These are phyloP conservation scores for Ceratobasidium sp. DNA, from an alignment of 1,284 basidiomycete genomes.

Conservation along the genomic window DNA sequence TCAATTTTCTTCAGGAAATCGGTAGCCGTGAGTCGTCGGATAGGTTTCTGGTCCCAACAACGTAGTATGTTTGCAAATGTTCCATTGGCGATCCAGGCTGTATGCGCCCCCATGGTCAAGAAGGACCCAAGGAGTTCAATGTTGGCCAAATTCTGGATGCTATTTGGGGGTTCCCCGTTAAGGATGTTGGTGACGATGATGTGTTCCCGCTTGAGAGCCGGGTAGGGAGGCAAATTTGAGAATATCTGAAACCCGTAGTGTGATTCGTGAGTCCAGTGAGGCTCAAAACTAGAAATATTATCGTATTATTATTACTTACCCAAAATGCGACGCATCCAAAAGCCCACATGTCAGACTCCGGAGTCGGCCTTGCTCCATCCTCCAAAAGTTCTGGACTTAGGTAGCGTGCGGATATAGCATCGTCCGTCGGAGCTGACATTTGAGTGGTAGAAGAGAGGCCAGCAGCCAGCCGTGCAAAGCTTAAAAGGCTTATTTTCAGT, in stretches of 20 bases:
- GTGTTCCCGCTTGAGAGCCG: slow-evolving; percentile 3
- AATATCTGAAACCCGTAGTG: slow-evolving; percentile 22
- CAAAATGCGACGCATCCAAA: slow-evolving; percentile 42
- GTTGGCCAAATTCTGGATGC: background rate
- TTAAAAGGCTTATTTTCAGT: slow-evolving; percentile 27
- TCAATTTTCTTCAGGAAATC: slow-evolving; percentile 14
- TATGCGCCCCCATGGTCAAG: background rate
- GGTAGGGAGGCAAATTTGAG: slow-evolving; percentile 20
- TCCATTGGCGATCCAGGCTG: slow-evolving; percentile 25
- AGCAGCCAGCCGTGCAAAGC: slow-evolving; percentile 10
- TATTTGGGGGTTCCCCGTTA: slow-evolving; percentile 14
- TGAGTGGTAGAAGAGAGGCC: background rate
- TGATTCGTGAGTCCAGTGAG: background rate
- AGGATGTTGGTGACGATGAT: slow-evolving; percentile 12
- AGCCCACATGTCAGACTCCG: slow-evolving; percentile 41
- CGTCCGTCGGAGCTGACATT: background rate
- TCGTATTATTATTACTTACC: too few species aligned
- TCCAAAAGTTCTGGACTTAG: slow-evolving; percentile 29
- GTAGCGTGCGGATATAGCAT: slow-evolving; percentile 12
- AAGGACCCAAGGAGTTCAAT: slow-evolving; percentile 6
- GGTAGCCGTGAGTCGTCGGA: background rate
- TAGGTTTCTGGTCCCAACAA: slow-evolving; percentile 15
- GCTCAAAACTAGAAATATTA: too few species aligned
- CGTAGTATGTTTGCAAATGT: slow-evolving; percentile 10
- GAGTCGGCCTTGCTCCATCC: slow-evolving; percentile 5